phyloP scores from a whole-genome alignment of 2,329 filamentous ascomycete genomes.

The Neopestalotiopsis rosae region DNA sequence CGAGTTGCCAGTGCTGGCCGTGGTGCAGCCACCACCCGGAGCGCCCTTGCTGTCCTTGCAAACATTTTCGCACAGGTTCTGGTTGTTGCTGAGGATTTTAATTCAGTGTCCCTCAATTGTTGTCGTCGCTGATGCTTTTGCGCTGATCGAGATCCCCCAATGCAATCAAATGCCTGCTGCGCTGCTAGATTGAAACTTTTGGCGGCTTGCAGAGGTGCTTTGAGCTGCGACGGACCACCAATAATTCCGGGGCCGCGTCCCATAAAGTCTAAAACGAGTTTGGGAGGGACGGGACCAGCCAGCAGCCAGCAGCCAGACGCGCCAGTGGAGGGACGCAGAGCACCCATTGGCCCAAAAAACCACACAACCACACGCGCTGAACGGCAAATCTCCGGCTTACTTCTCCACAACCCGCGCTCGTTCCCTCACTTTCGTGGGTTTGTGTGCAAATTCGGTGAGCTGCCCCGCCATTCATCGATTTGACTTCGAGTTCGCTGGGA shows the following conservation, averaged over 20 bases:
- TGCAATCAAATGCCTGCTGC: neutral
- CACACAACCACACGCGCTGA: neutral
- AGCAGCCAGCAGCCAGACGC: too few relatives aligned
- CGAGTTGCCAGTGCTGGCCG: slow-evolving; percentile 17
- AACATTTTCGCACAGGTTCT: slow-evolving; percentile 24
- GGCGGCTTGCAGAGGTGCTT: neutral
- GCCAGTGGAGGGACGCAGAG: too few relatives aligned
- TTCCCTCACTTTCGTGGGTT: slow-evolving; percentile 6
- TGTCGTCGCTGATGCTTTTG: neutral
- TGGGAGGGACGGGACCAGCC: neutral
- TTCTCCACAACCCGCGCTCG: slow-evolving; percentile 16
- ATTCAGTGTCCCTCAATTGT: neutral
- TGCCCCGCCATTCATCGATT: slow-evolving; percentile 17
- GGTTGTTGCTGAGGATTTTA: neutral
- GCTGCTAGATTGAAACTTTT: slow-evolving; percentile 7
- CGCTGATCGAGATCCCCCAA: neutral
- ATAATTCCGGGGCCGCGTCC: slow-evolving; percentile 14
- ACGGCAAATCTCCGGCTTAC: slow-evolving; percentile 13
- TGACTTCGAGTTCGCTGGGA: neutral
- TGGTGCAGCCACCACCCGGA: slow-evolving; percentile 25
- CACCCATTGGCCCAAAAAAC: too few relatives aligned
- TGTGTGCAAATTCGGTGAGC: slow-evolving; percentile 18
- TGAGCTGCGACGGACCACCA: slow-evolving; percentile 5
- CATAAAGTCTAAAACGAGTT: neutral
- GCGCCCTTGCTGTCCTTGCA: slow-evolving; percentile 27